Evolutionary conservation across 2,329 filamentous ascomycete species (phyloP), one percentile per base, ranked within the genome.

Genomic region (Penicillium sp.): DNA sequence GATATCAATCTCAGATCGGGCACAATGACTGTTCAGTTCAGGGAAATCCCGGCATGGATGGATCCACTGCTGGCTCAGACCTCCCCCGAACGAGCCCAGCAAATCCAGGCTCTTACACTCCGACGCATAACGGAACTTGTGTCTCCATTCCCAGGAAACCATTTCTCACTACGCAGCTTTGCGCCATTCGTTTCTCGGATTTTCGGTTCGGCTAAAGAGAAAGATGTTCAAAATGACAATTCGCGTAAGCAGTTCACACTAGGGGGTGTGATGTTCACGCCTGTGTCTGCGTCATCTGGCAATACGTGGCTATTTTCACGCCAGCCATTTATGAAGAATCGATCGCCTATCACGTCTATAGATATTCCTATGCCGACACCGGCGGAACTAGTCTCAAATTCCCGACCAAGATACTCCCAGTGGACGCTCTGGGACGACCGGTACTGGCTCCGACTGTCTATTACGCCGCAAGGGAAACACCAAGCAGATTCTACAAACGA

Each of bases 361-460:
- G 52, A 62, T 4, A 37, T 70, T 22, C 57, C 68, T 1, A 16
- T 64, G n/a, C 47, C 27, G n/a, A 29, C 29, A 42, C 19, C 42
- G 48, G 24, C 19, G 9, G 24, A 46, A 4, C 49, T 10, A 49
- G 21, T 16, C 24, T 22, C 39, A 3, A 19, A 24, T 11, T 44
- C 13, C 26, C n/a, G 27, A 27, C 49, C 43, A 27, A 37, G 19
- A 51, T 21, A 42, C n/a, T 52, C 55, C 27, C 56, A 60, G 4
- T 77, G 74, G 71, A 66, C 63, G 8, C 74, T 87, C 16, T 86
- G 82, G 75, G 83, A 86, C 63, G 76, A 78, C 47, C 76, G 84
- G 21, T 85, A 76, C 68, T 87, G 84, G 84, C 74, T 86, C 49
- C 76, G 75, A 2, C 54, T 85, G 11, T 65, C 68, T 27, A 74